These are phyloP conservation scores for Podila minutissima DNA, from an alignment of 192 early-diverging fungal genomes.

Conservation along the genomic window DNA sequence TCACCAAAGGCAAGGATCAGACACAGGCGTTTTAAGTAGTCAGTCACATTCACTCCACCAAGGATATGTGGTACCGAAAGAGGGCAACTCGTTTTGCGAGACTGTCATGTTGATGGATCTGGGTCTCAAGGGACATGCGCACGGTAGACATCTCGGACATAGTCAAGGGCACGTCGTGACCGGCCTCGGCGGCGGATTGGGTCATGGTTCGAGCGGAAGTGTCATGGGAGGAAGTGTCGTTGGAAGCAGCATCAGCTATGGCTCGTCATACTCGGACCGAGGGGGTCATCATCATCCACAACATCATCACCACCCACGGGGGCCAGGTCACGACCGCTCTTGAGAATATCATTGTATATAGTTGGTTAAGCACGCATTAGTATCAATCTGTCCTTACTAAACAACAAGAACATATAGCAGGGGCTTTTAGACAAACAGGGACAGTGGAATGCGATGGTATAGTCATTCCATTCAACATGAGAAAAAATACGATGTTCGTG, in stretches of 20 bases:
- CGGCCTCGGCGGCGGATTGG: not conserved
- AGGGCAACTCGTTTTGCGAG: not conserved
- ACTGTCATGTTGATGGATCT: constrained; percentile 1
- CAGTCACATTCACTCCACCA: not conserved
- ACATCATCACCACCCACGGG: not conserved
- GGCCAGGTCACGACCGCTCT: no score
- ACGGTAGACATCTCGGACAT: not conserved
- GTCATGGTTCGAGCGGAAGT: not conserved
- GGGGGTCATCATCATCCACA: not conserved
- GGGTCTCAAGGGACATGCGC: not conserved
- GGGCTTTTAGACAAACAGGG: not conserved
- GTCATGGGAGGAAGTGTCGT: not conserved
- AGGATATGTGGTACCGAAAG: not conserved
- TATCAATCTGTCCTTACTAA: no score
- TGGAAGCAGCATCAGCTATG: not conserved
- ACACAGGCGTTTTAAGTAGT: not conserved
- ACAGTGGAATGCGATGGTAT: constrained; percentile 1
- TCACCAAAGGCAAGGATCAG: not conserved
- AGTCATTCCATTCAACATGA: constrained; percentile 1
- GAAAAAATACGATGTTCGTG: not conserved
- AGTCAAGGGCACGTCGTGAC: not conserved
- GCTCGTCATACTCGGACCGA: not conserved
- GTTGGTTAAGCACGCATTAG: no score
- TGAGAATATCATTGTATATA: no score
- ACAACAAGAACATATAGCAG: no score